phyloP scores from a whole-genome alignment of 148 eudicot genomes.

The Limonium bicolor region DNA sequence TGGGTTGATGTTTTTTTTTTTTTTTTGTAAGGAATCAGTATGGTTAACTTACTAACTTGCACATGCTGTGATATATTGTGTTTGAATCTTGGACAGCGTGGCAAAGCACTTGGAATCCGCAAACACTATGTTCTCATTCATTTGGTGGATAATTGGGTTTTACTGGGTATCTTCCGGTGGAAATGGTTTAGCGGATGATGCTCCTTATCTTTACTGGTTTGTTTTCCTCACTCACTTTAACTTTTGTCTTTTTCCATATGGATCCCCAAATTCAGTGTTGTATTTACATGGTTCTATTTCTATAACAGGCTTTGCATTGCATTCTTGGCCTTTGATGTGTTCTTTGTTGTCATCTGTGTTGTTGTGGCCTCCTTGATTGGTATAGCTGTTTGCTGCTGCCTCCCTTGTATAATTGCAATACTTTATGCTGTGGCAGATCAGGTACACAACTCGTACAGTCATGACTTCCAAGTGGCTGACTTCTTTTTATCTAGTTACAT shows the following conservation, averaged over 20 bases:
- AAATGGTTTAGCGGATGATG: conserved; percentile 15
- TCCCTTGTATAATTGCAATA: conserved; percentile 94
- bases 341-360: conserved; percentile 86
- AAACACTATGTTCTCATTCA: conserved; percentile 90
- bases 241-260: neutral
- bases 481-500: neutral
- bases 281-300: neutral
- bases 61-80: too few species aligned
- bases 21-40: too few species aligned
- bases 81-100: too few species aligned
- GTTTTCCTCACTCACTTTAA: neutral
- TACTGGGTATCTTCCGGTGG: conserved; percentile 94
- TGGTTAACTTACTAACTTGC: too few species aligned
- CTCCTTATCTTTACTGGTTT: neutral
- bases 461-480: neutral
- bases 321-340: conserved; percentile 89
- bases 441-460: conserved; percentile 16
- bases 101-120: conserved; percentile 91
- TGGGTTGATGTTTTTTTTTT: too few species aligned
- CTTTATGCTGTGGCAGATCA: conserved; percentile 93
- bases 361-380: conserved; percentile 92
- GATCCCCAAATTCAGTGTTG: neutral
- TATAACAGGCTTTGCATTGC: neutral
- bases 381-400: conserved; percentile 96
- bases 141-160: conserved; percentile 99